phyloP scores from a whole-genome alignment of 768 basidiomycete species.

The Phallus indusiatus region DNA sequence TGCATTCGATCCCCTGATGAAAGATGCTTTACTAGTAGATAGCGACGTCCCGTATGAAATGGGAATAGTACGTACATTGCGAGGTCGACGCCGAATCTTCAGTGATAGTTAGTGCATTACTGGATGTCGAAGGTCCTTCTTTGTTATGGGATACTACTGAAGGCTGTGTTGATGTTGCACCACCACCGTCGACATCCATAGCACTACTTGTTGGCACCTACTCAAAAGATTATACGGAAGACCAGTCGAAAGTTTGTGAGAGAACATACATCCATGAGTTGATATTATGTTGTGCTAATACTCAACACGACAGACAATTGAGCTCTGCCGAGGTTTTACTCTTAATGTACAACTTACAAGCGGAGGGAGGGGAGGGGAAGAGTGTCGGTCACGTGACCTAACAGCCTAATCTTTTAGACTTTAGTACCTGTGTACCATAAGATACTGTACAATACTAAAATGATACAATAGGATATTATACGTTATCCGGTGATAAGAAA shows the following conservation, averaged over 20 bases:
- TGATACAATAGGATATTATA: slow-evolving; percentile 21
- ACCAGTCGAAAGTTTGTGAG: background rate
- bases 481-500: slow-evolving; percentile 51
- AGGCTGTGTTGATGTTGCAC: background rate
- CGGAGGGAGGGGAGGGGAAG: background rate
- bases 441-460: background rate
- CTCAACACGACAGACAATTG: background rate
- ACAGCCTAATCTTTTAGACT: background rate
- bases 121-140: background rate
- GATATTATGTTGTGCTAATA: background rate
- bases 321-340: background rate
- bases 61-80: background rate
- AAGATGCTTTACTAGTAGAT: background rate
- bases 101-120: background rate
- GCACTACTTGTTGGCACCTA: slow-evolving; percentile 1
- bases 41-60: background rate
- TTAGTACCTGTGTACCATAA: too few species aligned
- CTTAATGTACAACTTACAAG: background rate
- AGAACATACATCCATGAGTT: background rate
- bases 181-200: slow-evolving; percentile 5
- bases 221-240: background rate
- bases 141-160: background rate
- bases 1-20: background rate
- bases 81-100: background rate
- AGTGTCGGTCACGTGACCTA: slow-evolving; percentile 1